phyloP scores from a whole-genome alignment of 1,139 yeast species.

The Pneumocystis carinii region DNA sequence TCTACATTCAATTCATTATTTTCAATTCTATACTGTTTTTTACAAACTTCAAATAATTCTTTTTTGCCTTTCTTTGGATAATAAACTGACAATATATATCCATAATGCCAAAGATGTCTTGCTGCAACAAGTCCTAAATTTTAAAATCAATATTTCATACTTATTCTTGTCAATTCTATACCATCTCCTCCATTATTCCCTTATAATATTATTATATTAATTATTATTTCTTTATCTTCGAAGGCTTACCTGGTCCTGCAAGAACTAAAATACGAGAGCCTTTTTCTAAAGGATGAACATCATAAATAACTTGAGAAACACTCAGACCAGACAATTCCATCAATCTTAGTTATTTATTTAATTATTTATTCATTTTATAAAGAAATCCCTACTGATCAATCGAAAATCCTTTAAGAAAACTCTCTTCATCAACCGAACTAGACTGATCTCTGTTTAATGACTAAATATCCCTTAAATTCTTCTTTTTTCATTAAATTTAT shows the following conservation, averaged over 20 bases:
- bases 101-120: slow-evolving; percentile 69
- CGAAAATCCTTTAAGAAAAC: slow-evolving; percentile 39
- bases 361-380: neutral
- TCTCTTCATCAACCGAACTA: neutral
- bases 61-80: slow-evolving; percentile 29
- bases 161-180: neutral
- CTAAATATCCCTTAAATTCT: neutral
- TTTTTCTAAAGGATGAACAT: slow-evolving; percentile 43
- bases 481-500: neutral
- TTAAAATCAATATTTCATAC: neutral
- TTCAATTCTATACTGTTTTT: neutral
- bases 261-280: slow-evolving; percentile 44
- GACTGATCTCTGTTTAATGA: neutral
- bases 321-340: slow-evolving; percentile 92
- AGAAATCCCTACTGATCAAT: slow-evolving; percentile 56
- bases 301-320: slow-evolving; percentile 74
- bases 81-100: slow-evolving; percentile 51
- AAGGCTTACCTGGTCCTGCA: slow-evolving; percentile 87
- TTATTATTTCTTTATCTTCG: slow-evolving; percentile 26
- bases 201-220: neutral
- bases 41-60: slow-evolving; percentile 20
- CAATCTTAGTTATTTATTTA: neutral
- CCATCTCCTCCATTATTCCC: slow-evolving; percentile 53
- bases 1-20: slow-evolving; percentile 12
- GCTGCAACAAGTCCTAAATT: slow-evolving; percentile 63